Conservation (phyloP, 208 protist species). For the Angomonas deanei region DNA sequence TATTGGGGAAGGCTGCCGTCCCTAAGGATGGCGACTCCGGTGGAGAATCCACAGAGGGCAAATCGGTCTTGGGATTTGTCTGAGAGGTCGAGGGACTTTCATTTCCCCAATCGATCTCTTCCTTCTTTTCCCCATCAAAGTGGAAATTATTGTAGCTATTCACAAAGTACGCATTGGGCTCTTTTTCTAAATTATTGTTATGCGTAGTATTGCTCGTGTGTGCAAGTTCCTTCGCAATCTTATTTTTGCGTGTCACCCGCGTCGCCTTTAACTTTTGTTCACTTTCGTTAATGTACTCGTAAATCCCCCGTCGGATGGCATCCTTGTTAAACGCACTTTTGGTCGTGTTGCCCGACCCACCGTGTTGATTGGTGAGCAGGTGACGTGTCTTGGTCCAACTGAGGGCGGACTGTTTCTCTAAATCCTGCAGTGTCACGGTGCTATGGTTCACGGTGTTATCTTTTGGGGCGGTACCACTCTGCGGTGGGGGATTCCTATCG, state of each 20-base stretch:
- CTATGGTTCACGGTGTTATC: neutral
- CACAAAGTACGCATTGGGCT: neutral
- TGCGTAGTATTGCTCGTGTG: neutral
- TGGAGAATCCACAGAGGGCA: neutral
- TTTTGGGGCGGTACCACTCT: neutral
- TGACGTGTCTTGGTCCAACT: neutral
- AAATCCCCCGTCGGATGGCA: neutral
- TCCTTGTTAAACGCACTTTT: neutral
- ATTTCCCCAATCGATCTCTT: neutral
- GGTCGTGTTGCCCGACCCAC: neutral
- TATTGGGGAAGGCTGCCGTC: too few species aligned
- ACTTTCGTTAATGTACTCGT: conserved; percentile 2
- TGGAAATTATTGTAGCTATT: neutral
- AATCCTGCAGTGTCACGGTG: neutral
- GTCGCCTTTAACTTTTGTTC: neutral
- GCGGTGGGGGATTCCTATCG: neutral
- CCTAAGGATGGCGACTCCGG: neutral
- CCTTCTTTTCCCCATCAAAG: neutral
- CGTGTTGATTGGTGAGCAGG: neutral
- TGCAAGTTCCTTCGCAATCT: neutral
- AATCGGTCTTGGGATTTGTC: too few species aligned
- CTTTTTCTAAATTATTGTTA: neutral
- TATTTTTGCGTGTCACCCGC: neutral
- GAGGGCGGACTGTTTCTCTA: neutral
- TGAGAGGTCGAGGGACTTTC: too few species aligned